phyloP scores from a whole-genome alignment of 2,329 filamentous ascomycete species.

The Raffaelea albimanens region DNA sequence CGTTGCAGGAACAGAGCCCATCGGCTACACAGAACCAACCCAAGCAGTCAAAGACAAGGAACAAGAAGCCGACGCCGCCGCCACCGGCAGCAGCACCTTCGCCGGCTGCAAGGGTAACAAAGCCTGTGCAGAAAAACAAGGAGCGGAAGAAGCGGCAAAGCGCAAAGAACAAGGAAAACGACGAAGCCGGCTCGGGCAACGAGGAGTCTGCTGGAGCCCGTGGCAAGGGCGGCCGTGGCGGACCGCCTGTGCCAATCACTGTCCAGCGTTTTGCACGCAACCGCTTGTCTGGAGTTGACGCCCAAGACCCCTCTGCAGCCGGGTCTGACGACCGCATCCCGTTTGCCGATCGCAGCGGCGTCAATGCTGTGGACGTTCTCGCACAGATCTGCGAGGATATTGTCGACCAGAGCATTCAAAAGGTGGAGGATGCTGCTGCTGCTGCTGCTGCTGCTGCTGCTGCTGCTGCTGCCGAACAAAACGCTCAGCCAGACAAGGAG shows the following conservation, averaged over 20 bases:
- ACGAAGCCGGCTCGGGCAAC: too few relatives aligned
- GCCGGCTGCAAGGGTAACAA: constrained; percentile 3
- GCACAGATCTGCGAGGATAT: constrained; percentile 53
- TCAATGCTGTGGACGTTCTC: constrained; percentile 55
- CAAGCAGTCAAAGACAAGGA: constrained; percentile 13
- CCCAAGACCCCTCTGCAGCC: constrained; percentile 23
- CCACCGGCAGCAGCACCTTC: constrained; percentile 3
- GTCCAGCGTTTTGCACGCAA: constrained; percentile 12
- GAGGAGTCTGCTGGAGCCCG: too few relatives aligned
- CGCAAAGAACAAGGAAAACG: not conserved
- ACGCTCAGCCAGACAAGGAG: too few relatives aligned
- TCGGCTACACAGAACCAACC: constrained; percentile 33
- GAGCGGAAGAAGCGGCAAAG: constrained; percentile 8
- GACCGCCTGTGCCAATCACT: constrained; percentile 36
- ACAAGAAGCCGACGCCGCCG: constrained; percentile 7
- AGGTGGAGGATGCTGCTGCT: constrained; percentile 33
- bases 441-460: constrained; percentile 25
- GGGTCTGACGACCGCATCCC: constrained; percentile 43
- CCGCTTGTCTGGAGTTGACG: not conserved
- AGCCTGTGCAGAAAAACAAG: constrained; percentile 1
- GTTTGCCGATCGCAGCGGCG: constrained; percentile 41
- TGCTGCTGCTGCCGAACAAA: not conserved
- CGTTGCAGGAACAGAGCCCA: constrained; percentile 25
- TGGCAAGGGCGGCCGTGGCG: not conserved
- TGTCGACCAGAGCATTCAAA: constrained; percentile 38